Evolutionary conservation across 139 green algal genomes (phyloP), one percentile per base, ranked within the genome.

Genomic region (Auxenochlorella protothecoides): DNA sequence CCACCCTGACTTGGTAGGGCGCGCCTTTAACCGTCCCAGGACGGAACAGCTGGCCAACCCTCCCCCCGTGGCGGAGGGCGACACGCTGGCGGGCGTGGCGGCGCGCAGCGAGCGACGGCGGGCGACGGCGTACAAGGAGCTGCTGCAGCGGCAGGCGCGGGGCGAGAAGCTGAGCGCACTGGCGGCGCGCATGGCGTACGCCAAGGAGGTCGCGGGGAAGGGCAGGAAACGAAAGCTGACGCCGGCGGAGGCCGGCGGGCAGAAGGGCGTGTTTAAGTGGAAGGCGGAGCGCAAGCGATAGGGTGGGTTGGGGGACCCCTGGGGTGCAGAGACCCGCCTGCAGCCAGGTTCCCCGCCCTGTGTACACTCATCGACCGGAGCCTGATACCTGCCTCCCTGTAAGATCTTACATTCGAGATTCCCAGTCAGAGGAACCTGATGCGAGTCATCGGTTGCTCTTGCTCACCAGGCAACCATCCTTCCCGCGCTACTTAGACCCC

Each of bases 131-230:
- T 98, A 98, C 65, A 80, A 80, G 65, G 88, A 96, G 85, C 85
- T 97, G 52, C 63, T 80, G 60, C 78, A 96, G 79, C 80, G 89
- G 6, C 52, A 84, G 67, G 74, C 90, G 76, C 76, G 89, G 65
- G 74, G 83, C 15, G n/a, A 78, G 51, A 85, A 87, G 73, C 71
- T 97, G 66, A 73, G 72, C 6, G 53, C 57, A 5, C 76, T 91
- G 60, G 81, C 85, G 10, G 55, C 69, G 15, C 71, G 83, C 56
- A 85, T 97, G 77, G 75, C 74, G 0, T 78, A 86, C 27, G 65
- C 92, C 16, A 95, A 96, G 73, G 75, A 84, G 76, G 57, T 92
- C 14, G 87, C 76, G 75, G 89, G 85, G n/a, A 93, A 89, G 73
- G 91, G 89, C 7, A 78, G 81, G 2, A 96, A 94, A 72, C 78